Conservation (phyloP, 495 filamentous ascomycete species). For the Xylaria acuta region DNA sequence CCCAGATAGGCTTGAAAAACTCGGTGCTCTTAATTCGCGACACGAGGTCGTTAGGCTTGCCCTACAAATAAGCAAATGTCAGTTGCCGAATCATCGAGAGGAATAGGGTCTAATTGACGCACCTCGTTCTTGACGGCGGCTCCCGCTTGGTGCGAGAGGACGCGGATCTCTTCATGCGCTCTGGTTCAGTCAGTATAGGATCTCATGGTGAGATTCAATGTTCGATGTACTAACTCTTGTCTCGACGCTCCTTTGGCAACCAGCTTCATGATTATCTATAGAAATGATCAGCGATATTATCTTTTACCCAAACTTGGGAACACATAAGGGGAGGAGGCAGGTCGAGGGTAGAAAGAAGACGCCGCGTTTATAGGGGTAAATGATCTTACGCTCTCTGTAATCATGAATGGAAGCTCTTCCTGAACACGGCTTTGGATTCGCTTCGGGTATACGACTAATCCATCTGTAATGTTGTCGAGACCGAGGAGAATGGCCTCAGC, state of each 20-base stretch:
- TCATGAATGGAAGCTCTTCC: conserved; percentile 64
- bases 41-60: conserved; percentile 82
- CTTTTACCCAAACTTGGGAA: not conserved
- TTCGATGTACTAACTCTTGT: conserved; percentile 61
- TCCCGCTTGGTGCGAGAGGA: conserved; percentile 85
- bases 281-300: conserved; percentile 32
- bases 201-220: not conserved
- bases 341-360: not conserved
- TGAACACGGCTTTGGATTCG: conserved; percentile 67
- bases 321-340: not conserved
- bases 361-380: not conserved
- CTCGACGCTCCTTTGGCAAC: conserved; percentile 75
- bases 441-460: conserved; percentile 77
- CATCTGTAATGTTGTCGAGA: conserved; percentile 72
- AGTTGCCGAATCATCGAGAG: not conserved
- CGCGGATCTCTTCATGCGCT: conserved; percentile 89
- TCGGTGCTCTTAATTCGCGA: conserved; percentile 73
- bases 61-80: conserved; percentile 50
- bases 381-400: conserved; percentile 34
- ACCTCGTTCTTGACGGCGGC: conserved; percentile 73
- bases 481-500: conserved; percentile 72
- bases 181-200: conserved; percentile 6
- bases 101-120: not conserved
- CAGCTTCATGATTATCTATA: conserved; percentile 81
- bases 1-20: conserved; percentile 85